Percentiles rank a stretch among this genome's conserved stretches.
Conservation (phyloP, 495 filamentous ascomycete species). For the Podospora conica region DNA sequence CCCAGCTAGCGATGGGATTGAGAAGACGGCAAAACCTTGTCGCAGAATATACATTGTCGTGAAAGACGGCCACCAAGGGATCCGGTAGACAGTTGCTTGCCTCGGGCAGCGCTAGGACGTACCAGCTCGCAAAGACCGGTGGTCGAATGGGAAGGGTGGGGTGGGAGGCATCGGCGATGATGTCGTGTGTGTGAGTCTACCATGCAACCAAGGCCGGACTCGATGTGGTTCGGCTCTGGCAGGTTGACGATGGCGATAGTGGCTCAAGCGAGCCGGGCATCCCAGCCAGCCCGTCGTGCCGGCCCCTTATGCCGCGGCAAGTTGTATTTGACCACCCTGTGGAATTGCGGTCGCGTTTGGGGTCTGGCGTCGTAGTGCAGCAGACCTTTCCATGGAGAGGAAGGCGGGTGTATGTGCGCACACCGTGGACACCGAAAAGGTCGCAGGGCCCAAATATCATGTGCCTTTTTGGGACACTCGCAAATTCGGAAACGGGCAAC, state of each 20-base stretch:
- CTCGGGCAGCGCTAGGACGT: background rate
- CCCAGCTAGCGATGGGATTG: background rate
- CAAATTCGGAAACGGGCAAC: conserved; percentile 2
- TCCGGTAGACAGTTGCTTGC: background rate
- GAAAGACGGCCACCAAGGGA: background rate
- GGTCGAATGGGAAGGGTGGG: background rate
- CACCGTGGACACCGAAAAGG: conserved; percentile 21
- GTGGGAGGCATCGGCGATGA: background rate
- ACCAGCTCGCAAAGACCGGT: background rate
- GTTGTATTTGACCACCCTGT: background rate
- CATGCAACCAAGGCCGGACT: background rate
- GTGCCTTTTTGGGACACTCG: conserved; percentile 14
- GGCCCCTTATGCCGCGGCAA: background rate
- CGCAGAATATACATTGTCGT: background rate
- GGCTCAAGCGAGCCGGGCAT: background rate
- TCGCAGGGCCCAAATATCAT: conserved; percentile 25
- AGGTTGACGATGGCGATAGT: background rate
- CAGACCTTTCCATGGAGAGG: background rate
- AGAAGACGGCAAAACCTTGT: background rate
- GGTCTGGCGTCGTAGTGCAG: conserved; percentile 10
- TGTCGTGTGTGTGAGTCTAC: background rate
- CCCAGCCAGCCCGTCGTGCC: background rate
- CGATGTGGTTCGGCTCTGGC: background rate
- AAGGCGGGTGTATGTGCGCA: background rate
- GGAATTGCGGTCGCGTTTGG: background rate